Percentiles rank a stretch among this genome's conserved stretches.
Conservation (phyloP, 345 rosid species). For the Populus euphratica region DNA sequence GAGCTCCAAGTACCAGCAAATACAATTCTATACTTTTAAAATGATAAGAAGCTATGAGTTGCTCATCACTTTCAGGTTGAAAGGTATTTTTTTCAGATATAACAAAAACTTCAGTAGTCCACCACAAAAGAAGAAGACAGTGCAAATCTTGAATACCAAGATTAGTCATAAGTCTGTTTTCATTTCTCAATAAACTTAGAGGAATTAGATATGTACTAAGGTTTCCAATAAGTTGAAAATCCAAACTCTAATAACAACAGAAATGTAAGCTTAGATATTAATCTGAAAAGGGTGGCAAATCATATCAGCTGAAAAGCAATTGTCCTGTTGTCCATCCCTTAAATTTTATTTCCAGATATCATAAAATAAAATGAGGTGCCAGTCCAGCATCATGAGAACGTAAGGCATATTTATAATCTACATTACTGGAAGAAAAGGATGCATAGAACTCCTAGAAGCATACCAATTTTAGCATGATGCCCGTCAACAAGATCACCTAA, state of each 20-base stretch:
- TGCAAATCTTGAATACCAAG: too few species aligned
- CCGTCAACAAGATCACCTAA: constrained; percentile 86
- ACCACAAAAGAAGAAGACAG: too few species aligned
- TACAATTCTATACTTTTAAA: neutral
- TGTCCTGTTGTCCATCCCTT: too few species aligned
- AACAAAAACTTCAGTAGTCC: neutral
- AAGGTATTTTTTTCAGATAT: neutral
- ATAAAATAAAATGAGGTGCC: too few species aligned
- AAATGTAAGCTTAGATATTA: neutral
- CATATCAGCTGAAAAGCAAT: neutral
- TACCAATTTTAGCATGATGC: constrained; percentile 97
- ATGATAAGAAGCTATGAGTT: neutral
- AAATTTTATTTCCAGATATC: too few species aligned
- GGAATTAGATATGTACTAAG: neutral
- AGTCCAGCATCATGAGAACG: too few species aligned
- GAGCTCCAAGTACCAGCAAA: neutral
- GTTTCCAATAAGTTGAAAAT: neutral
- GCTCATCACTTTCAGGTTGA: neutral
- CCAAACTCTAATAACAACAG: neutral
- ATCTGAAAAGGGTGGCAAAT: neutral
- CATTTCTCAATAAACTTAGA: neutral
- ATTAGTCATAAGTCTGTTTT: too few species aligned
- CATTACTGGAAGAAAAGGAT: neutral
- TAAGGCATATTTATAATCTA: too few species aligned
- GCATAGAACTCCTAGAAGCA: constrained; percentile 12